These are phyloP conservation scores for Arctium lappa DNA, from an alignment of 129 eudicot genomes.

Conservation along the genomic window DNA sequence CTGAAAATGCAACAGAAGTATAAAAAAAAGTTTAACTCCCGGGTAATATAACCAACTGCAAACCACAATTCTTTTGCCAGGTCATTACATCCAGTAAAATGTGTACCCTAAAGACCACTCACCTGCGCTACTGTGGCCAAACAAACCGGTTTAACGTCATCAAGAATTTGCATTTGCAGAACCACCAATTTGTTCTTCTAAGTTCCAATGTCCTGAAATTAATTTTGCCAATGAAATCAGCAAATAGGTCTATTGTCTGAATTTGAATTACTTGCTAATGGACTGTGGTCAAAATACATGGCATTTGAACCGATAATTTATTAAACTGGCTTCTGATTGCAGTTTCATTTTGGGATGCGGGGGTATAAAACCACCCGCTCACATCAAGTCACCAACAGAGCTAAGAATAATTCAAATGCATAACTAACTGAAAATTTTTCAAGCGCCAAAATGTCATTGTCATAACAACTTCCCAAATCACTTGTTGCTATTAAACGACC, in stretches of 20 bases:
- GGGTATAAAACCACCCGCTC: constrained; percentile 6
- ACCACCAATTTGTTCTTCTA: background rate
- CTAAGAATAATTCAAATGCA: constrained; percentile 6
- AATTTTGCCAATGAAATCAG: background rate
- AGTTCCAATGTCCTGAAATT: constrained; percentile 13
- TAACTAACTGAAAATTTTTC: background rate
- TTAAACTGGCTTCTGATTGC: background rate
- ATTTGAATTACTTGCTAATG: background rate
- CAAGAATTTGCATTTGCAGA: background rate
- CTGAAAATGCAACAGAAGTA: constrained; percentile 19
- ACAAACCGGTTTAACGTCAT: background rate
- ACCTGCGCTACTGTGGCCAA: background rate
- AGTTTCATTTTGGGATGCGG: background rate
- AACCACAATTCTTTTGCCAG: constrained; percentile 9
- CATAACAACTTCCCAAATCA: constrained; percentile 1
- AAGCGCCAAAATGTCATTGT: constrained; percentile 16
- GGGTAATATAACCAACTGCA: constrained; percentile 1
- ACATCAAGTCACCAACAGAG: background rate
- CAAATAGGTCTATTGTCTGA: background rate
- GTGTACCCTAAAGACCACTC: background rate
- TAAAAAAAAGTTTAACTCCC: background rate
- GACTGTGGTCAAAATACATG: background rate
- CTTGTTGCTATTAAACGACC: background rate
- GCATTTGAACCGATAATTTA: background rate
- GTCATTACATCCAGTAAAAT: background rate